Evolutionary conservation across 2,329 filamentous ascomycete genomes (phyloP), one percentile per base, ranked within the genome.

Genomic region (Ophiostoma ulmi): DNA sequence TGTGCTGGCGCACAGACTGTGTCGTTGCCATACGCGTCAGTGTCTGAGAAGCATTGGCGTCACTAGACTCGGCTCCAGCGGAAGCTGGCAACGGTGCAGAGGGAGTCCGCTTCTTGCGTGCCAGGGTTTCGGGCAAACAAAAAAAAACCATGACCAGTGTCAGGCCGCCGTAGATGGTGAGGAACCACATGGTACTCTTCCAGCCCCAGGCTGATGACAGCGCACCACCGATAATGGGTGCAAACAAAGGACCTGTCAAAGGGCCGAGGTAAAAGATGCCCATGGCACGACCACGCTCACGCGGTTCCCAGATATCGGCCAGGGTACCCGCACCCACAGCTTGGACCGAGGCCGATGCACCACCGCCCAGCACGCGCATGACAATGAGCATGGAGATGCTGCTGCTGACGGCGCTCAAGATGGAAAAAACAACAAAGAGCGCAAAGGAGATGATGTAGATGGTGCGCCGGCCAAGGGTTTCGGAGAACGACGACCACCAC

Each of bases 401-500:
- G 70, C 82, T 85, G 74, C 88, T 90, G 38, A 93, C 79, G 20
- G 91, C 92, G 69, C 87, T 88, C 58, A 92, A 81, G 20, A 91
- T 80, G 69, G 88, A 89, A 80, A 91, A 94, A 55, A 94, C 73
- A 70, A 89, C 81, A 76, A 92, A 94, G 17, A 94, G 81, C 31
- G 83, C 77, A 78, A 95, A 95, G 0, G 91, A 93, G 44, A 86
- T 80, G 41, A 96, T 80, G 77, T 94, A 95, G 75, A 96, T 90
- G n/a, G 88, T 89, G 31, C 92, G 87, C 58, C 92, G 87, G 14
- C 92, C 92, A 0, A 87, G 79, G 0, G 83, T 83, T 75, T 95
- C 92, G 10, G 90, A 92, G 76, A 95, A 93, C 1, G 89, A 90
- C 0, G 90, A 92, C 91, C 91, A 95, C 92, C 92, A 95, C 0